Percentiles rank a stretch among this genome's conserved stretches.
phyloP scores from a whole-genome alignment of 208 protist genomes.

The Wallacemonas rigidus region DNA sequence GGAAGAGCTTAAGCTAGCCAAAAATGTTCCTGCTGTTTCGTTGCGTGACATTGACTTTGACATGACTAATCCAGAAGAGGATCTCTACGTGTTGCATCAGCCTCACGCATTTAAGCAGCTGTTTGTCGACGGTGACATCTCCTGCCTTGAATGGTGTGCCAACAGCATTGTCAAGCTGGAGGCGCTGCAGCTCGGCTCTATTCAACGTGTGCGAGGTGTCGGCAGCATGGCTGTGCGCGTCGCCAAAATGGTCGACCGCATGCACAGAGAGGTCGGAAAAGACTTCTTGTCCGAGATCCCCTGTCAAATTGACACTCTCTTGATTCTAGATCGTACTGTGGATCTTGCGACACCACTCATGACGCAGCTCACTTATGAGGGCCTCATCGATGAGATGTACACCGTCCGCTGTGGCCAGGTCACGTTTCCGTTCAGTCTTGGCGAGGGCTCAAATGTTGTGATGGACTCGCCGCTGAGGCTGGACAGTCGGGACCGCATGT shows the following conservation, averaged over 20 bases:
- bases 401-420: constrained; percentile 57
- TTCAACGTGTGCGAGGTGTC: constrained; percentile 61
- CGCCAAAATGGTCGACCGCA: constrained; percentile 56
- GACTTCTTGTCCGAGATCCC: constrained; percentile 55
- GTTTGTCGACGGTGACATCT: constrained; percentile 73
- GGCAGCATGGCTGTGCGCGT: constrained; percentile 65
- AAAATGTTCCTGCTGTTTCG: constrained; percentile 50
- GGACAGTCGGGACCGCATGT: constrained; percentile 68
- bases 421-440: constrained; percentile 70
- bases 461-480: constrained; percentile 34
- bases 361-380: constrained; percentile 91
- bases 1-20: constrained; percentile 68
- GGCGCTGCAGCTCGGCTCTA: constrained; percentile 58
- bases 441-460: constrained; percentile 39
- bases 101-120: constrained; percentile 69
- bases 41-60: constrained; percentile 80
- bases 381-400: constrained; percentile 88
- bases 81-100: constrained; percentile 77
- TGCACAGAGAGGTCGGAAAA: constrained; percentile 71
- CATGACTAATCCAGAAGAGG: constrained; percentile 71
- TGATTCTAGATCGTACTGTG: constrained; percentile 80
- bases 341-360: constrained; percentile 86
- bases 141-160: constrained; percentile 69
- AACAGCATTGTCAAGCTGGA: constrained; percentile 86
- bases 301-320: constrained; percentile 68